These are phyloP conservation scores for Coprinopsis sp. DNA, from an alignment of 768 basidiomycete species.

Conservation along the genomic window DNA sequence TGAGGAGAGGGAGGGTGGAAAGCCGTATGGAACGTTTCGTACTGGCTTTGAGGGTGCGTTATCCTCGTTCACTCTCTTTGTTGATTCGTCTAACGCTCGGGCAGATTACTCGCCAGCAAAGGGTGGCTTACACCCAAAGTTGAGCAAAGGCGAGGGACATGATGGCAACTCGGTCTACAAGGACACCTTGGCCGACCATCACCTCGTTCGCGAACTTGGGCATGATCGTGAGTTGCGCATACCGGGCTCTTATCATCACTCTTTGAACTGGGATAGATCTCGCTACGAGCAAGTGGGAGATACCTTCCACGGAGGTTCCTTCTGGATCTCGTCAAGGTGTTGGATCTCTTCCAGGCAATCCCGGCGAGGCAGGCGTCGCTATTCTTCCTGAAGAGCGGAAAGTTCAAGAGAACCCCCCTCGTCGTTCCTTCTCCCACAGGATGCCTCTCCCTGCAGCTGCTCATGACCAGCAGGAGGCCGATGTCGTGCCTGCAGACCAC, in stretches of 20 bases:
- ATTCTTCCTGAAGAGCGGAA: constrained; percentile 48
- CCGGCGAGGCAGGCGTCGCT: constrained; percentile 42
- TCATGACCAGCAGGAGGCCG: neutral
- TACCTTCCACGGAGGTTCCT: constrained; percentile 13
- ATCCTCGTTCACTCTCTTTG: neutral
- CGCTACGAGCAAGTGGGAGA: constrained; percentile 4
- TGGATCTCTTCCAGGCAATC: constrained; percentile 45
- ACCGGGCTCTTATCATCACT: too few species aligned
- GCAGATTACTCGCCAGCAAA: constrained; percentile 5
- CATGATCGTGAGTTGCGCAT: neutral
- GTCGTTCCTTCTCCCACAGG: neutral
- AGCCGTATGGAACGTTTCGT: constrained; percentile 2
- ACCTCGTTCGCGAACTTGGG: neutral
- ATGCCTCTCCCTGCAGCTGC: neutral
- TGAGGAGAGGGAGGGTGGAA: constrained; percentile 28
- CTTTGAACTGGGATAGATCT: too few species aligned
- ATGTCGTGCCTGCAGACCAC: too few species aligned
- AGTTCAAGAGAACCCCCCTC: constrained; percentile 1
- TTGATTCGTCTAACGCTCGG: neutral
- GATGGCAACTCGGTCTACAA: neutral
- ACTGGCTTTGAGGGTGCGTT: constrained; percentile 8
- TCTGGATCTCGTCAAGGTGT: constrained; percentile 31
- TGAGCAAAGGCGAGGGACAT: too few species aligned
- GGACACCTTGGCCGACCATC: neutral
- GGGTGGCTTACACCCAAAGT: neutral